Evolutionary conservation across 2,329 filamentous ascomycete species (phyloP).

Genomic region (Claviceps sp.): DNA sequence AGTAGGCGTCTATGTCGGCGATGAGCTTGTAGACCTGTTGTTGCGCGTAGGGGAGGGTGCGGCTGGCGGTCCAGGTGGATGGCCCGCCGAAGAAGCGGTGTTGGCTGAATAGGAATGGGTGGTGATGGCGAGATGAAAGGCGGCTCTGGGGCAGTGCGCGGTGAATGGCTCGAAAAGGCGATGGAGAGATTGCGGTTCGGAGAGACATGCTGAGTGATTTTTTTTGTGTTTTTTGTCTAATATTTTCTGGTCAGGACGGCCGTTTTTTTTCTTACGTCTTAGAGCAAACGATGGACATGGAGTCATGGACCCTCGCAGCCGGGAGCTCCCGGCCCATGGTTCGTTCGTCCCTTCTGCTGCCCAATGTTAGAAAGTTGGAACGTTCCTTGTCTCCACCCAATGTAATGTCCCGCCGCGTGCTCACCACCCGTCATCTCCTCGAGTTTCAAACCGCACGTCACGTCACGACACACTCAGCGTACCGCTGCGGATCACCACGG

Average conservation of each 20-base stretch:
- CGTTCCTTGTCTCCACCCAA: background rate
- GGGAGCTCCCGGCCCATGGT: background rate
- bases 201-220: background rate
- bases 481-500: background rate
- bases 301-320: background rate
- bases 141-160: background rate
- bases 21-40: conserved; percentile 69
- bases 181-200: background rate
- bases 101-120: conserved; percentile 7
- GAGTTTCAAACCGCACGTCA: background rate
- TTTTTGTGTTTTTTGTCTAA: background rate
- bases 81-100: conserved; percentile 1
- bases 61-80: conserved; percentile 49
- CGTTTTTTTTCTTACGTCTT: background rate
- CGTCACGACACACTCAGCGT: background rate
- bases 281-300: background rate
- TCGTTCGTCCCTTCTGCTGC: background rate
- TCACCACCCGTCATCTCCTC: background rate
- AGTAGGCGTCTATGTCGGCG: conserved; percentile 77
- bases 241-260: too few species aligned
- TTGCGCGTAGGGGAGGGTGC: conserved; percentile 63
- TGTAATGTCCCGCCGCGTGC: background rate
- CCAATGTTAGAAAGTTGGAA: background rate
- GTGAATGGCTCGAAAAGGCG: background rate
- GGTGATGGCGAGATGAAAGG: background rate